Evolutionary conservation across 2,329 filamentous ascomycete species (phyloP).

Genomic region (Penicillium brevicompactum): DNA sequence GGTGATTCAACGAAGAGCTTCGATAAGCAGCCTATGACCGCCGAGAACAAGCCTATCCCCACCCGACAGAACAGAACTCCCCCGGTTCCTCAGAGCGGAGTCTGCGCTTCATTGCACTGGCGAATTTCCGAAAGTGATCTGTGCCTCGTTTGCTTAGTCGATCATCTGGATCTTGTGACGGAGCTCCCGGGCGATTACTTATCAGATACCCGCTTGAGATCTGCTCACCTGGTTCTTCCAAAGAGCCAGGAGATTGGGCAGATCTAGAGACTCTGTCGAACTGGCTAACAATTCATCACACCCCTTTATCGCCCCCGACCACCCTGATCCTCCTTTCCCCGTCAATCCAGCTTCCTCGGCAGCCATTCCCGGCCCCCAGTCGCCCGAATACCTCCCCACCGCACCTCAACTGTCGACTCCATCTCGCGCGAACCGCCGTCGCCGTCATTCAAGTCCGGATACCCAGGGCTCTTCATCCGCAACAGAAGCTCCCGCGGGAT

Average conservation of each 20-base stretch:
- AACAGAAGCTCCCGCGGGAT: constrained; percentile 24
- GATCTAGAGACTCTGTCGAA: constrained; percentile 57
- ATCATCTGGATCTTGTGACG: constrained; percentile 8
- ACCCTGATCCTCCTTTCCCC: constrained; percentile 62
- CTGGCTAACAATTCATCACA: constrained; percentile 68
- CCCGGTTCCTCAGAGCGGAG: background rate
- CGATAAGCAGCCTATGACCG: background rate
- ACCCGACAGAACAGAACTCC: background rate
- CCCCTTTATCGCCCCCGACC: constrained; percentile 68
- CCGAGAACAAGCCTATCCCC: background rate
- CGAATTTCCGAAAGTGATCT: background rate
- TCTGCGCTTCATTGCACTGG: background rate
- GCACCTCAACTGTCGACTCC: constrained; percentile 9
- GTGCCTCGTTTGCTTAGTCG: background rate
- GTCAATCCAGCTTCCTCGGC: constrained; percentile 49
- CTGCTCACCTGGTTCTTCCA: constrained; percentile 49
- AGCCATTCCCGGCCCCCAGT: constrained; percentile 17
- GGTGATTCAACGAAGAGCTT: too few species aligned
- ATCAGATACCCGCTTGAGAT: constrained; percentile 35
- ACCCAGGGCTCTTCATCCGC: constrained; percentile 20
- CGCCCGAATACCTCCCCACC: constrained; percentile 16
- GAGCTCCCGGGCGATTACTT: constrained; percentile 27
- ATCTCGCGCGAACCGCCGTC: constrained; percentile 19
- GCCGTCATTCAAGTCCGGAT: constrained; percentile 35
- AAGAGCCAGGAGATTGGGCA: constrained; percentile 47